phyloP scores from a whole-genome alignment of 1,284 basidiomycete species.

The Anthracocystis panici-leucophaei region DNA sequence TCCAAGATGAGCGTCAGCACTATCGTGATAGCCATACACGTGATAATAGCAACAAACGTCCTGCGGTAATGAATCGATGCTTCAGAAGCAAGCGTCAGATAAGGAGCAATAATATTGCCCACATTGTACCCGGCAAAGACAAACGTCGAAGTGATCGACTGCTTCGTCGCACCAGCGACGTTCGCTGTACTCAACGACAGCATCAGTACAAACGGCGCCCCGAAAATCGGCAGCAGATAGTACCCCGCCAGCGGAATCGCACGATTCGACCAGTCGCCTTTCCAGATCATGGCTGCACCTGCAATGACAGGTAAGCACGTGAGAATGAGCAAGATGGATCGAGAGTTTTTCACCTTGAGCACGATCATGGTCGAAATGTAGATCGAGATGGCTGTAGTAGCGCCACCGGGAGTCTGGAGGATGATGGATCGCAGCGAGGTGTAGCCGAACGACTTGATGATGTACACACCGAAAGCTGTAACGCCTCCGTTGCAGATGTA shows the following conservation, averaged over 20 bases:
- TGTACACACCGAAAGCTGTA: slow-evolving; percentile 72
- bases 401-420: slow-evolving; percentile 70
- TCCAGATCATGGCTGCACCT: slow-evolving; percentile 72
- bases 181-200: slow-evolving; percentile 72
- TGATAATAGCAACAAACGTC: slow-evolving; percentile 72
- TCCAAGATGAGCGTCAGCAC: slow-evolving; percentile 40
- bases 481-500: slow-evolving; percentile 71
- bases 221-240: slow-evolving; percentile 72
- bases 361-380: slow-evolving; percentile 71
- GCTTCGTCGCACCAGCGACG: slow-evolving; percentile 72
- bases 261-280: slow-evolving; percentile 70
- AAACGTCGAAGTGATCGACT: slow-evolving; percentile 70
- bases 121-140: slow-evolving; percentile 71
- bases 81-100: slow-evolving; percentile 64
- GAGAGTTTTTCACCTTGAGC: slow-evolving; percentile 69
- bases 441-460: slow-evolving; percentile 72
- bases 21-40: slow-evolving; percentile 58
- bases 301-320: slow-evolving; percentile 72
- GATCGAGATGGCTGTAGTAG: slow-evolving; percentile 71
- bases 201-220: slow-evolving; percentile 72
- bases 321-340: slow-evolving; percentile 71
- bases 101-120: slow-evolving; percentile 63
- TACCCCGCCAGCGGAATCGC: slow-evolving; percentile 73
- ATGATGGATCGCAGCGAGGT: slow-evolving; percentile 71
- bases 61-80: slow-evolving; percentile 70